phyloP scores from a whole-genome alignment of 1,284 basidiomycete genomes.

The Sporisorium exsertum region DNA sequence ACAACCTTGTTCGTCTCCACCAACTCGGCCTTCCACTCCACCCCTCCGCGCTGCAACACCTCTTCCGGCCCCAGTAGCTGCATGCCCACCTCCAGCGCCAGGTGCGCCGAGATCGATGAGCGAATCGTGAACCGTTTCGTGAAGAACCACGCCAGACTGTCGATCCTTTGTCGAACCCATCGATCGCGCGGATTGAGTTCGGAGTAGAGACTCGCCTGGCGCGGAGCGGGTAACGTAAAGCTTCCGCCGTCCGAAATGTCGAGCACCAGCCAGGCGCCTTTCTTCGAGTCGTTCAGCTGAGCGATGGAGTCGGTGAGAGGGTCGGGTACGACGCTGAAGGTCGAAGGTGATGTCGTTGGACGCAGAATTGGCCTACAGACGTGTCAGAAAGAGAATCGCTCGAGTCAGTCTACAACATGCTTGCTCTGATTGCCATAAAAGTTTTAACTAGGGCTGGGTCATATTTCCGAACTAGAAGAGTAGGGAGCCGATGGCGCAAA shows the following conservation, averaged over 20 bases:
- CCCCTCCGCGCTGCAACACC: conserved; percentile 32
- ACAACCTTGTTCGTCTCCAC: conserved; percentile 6
- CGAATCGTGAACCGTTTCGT: conserved; percentile 27
- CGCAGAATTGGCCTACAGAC: conserved; percentile 27
- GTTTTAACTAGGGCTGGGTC: no score
- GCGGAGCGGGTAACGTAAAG: conserved; percentile 24
- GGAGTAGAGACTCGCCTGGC: conserved; percentile 12
- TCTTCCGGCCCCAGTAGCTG: conserved; percentile 28
- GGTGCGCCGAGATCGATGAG: conserved; percentile 12
- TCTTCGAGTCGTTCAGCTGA: conserved; percentile 15
- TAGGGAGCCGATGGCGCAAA: not conserved
- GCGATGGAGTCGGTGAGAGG: no score
- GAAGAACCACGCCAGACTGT: conserved; percentile 24
- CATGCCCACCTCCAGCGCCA: conserved; percentile 36
- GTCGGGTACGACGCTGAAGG: conserved; percentile 20
- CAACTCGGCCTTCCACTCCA: conserved; percentile 43
- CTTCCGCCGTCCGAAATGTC: conserved; percentile 19
- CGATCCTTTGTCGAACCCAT: conserved; percentile 24
- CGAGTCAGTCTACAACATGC: conserved; percentile 2
- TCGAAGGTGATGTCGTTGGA: conserved; percentile 9
- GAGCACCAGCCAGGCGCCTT: conserved; percentile 28
- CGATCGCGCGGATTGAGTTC: conserved; percentile 38
- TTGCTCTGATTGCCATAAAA: no score
- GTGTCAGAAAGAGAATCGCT: not conserved
- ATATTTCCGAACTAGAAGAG: no score